Percentiles rank a stretch among this genome's conserved stretches.
Conservation (phyloP, 176 grass and related monocot species). For the Cenchrus americanus region DNA sequence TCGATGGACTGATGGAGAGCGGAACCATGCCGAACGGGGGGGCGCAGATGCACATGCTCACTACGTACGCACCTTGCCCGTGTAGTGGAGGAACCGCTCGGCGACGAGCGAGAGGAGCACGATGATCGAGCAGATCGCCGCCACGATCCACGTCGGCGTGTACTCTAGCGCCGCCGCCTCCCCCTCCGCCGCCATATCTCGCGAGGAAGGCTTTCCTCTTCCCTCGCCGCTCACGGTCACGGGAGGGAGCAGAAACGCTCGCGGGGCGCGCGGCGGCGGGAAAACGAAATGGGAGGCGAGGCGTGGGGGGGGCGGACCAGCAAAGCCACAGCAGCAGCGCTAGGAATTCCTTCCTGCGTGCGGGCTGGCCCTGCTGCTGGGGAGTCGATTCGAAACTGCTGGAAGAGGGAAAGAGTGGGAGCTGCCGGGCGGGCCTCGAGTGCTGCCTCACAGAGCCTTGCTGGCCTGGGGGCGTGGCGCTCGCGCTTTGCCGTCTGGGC, state of each 20-base stretch:
- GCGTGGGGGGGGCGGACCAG: no score
- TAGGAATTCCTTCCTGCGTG: neutral
- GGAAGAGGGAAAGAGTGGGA: neutral
- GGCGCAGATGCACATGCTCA: neutral
- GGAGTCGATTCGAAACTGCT: neutral
- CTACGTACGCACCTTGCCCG: conserved; percentile 68
- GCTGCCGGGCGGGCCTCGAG: neutral
- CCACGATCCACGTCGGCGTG: conserved; percentile 97
- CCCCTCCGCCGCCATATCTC: conserved; percentile 7
- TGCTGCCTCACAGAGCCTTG: no score
- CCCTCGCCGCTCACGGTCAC: neutral
- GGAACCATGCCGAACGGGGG: neutral
- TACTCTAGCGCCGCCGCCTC: conserved; percentile 69
- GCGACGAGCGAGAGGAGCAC: conserved; percentile 75
- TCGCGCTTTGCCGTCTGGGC: no score
- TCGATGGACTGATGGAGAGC: neutral
- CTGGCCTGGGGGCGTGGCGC: no score
- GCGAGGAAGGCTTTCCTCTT: no score
- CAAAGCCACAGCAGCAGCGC: neutral
- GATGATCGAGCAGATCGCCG: conserved; percentile 75
- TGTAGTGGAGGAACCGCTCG: conserved; percentile 74
- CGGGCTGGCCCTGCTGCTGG: neutral
- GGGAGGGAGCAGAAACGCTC: neutral
- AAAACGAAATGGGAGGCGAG: neutral
- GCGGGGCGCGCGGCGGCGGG: neutral